phyloP scores from a whole-genome alignment of 768 basidiomycete genomes.

The Russula olivacea region DNA sequence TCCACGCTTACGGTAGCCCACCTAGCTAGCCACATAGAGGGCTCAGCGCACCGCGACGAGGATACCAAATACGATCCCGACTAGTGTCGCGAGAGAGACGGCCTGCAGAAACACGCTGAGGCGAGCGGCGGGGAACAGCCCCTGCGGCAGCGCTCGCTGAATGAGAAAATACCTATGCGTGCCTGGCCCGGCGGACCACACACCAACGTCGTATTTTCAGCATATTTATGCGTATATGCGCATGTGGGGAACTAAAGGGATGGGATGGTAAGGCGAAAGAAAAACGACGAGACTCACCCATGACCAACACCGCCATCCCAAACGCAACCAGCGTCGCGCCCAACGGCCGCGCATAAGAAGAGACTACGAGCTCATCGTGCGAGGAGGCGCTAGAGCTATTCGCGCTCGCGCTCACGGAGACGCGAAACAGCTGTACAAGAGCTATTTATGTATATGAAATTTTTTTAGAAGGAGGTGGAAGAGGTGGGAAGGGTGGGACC shows the following conservation, averaged over 20 bases:
- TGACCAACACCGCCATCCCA: slow-evolving; percentile 34
- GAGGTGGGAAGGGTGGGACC: slow-evolving; percentile 17
- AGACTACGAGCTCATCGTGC: slow-evolving; percentile 15
- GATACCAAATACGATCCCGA: slow-evolving; percentile 37
- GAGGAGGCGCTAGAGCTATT: slow-evolving; percentile 8
- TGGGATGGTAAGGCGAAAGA: background rate
- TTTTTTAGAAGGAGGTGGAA: background rate
- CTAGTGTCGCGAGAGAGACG: slow-evolving; percentile 30
- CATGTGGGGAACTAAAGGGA: background rate
- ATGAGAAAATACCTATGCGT: slow-evolving; percentile 37
- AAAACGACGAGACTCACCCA: slow-evolving; percentile 28
- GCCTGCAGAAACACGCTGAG: slow-evolving; percentile 32
- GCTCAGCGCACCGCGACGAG: slow-evolving; percentile 28
- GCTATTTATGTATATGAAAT: slow-evolving; percentile 29
- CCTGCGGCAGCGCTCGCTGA: slow-evolving; percentile 35
- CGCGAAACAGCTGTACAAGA: slow-evolving; percentile 44
- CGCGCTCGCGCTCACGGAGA: slow-evolving; percentile 29
- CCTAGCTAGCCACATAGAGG: background rate
- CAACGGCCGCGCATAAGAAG: slow-evolving; percentile 38
- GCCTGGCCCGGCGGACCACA: slow-evolving; percentile 25
- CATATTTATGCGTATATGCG: too few species aligned
- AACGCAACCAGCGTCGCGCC: slow-evolving; percentile 38
- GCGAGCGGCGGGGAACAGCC: slow-evolving; percentile 41
- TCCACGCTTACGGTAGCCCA: background rate
- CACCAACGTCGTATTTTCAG: background rate